phyloP scores from a whole-genome alignment of 768 basidiomycete species.

The Auricularia sp. region DNA sequence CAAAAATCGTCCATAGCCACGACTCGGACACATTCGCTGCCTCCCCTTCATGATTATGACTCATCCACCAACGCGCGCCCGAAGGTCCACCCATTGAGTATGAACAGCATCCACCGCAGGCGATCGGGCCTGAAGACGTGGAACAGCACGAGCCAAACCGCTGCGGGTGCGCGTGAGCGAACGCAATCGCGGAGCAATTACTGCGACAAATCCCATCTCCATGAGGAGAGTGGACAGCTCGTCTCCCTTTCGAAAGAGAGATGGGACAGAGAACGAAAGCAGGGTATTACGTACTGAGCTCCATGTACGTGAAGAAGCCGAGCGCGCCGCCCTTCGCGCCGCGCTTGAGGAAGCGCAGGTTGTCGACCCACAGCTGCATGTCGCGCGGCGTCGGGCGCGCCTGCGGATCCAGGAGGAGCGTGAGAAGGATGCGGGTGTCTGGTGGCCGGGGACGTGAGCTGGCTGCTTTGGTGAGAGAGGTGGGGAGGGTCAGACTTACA shows the following conservation, averaged over 20 bases:
- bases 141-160: slow-evolving; percentile 35
- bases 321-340: slow-evolving; percentile 39
- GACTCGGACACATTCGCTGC: too few relatives aligned
- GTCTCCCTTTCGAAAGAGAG: too few relatives aligned
- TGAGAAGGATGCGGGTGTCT: slow-evolving; percentile 42
- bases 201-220: not conserved
- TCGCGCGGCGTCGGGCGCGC: slow-evolving; percentile 37
- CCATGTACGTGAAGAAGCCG: slow-evolving; percentile 49
- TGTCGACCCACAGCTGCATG: slow-evolving; percentile 51
- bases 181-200: not conserved
- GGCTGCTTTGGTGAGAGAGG: not conserved
- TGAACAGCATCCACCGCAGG: slow-evolving; percentile 34
- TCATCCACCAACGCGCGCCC: not conserved
- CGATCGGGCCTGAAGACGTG: slow-evolving; percentile 38
- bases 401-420: slow-evolving; percentile 36
- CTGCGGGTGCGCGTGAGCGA: slow-evolving; percentile 10
- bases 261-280: too few relatives aligned
- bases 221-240: too few relatives aligned
- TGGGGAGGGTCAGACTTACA: slow-evolving; percentile 22
- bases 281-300: slow-evolving; percentile 32
- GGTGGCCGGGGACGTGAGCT: not conserved
- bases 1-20: too few relatives aligned
- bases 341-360: slow-evolving; percentile 39
- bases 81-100: slow-evolving; percentile 35
- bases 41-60: too few relatives aligned